These are phyloP conservation scores for Jackrogersella minutella DNA, from an alignment of 495 filamentous ascomycete genomes.

Conservation along the genomic window DNA sequence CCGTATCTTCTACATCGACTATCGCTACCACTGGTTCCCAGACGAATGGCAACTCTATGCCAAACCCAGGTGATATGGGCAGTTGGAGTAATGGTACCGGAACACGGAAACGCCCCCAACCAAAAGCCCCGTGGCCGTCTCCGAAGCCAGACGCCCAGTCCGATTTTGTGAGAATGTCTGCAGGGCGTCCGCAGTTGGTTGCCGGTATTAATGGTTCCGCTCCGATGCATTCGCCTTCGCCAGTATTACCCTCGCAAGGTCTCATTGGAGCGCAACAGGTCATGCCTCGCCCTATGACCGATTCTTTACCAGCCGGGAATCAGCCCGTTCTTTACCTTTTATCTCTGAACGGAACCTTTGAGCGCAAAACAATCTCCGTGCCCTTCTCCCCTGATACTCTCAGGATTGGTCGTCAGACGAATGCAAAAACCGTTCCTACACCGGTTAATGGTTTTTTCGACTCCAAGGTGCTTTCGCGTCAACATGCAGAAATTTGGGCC, in stretches of 20 bases:
- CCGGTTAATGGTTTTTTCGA: constrained; percentile 94
- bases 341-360: constrained; percentile 93
- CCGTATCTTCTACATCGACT: constrained; percentile 70
- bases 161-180: constrained; percentile 55
- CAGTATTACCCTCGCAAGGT: constrained; percentile 66
- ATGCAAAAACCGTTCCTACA: constrained; percentile 91
- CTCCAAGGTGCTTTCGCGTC: constrained; percentile 93
- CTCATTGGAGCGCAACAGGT: constrained; percentile 50
- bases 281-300: constrained; percentile 59
- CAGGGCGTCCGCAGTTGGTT: constrained; percentile 55
- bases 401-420: constrained; percentile 94
- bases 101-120: constrained; percentile 69
- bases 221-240: constrained; percentile 76
- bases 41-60: constrained; percentile 54
- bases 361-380: constrained; percentile 92
- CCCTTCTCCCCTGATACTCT: constrained; percentile 88
- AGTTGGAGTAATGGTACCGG: constrained; percentile 58
- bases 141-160: constrained; percentile 51
- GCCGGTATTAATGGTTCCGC: constrained; percentile 68
- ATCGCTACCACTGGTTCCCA: constrained; percentile 51
- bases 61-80: constrained; percentile 51
- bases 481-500: constrained; percentile 97
- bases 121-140: constrained; percentile 75
- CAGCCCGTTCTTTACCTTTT: constrained; percentile 81
- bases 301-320: constrained; percentile 63